Base-by-base conservation (phyloP, 2,329 filamentous ascomycete genomes). In the Trichophyton equinum region DNA sequence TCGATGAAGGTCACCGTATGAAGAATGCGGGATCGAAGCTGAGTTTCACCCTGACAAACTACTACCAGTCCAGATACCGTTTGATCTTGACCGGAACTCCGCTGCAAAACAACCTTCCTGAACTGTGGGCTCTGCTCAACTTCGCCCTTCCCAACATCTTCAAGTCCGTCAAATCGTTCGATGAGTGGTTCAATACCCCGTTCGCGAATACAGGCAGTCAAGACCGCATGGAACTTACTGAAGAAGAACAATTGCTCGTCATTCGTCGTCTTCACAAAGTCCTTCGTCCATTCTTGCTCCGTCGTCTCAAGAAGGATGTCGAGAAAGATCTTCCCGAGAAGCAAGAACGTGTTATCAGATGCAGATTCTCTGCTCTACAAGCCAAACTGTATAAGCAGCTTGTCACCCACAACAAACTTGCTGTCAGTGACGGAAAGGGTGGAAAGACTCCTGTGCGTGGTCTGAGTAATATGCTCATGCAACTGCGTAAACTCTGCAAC, bases 391-490 rank as follows among this genome's bases (percentile, higher is more conserved):
- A 99, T 82, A 95, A 95, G 78, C 94, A 99, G 73, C 91, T 99
- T 80, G 87, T 96, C 63, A 95, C 87, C 1, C 89, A 96, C 77
- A 95, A 97, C 77, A 92, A 88, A 73, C 86, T 99, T 71, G 86
- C 90, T 68, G 91, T 99, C 69, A 91, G 90, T 73, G 92, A 97
- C 71, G 91, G 89, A 70, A 96, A 96, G 77, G 91, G 91, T 64
- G 91, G 91, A 69, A 96, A 96, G 83, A 91, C 90, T 55, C 89
- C 88, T 67, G 88, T 95, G 76, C 90, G 91, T 71, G 94, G 94
- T 73, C 79, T 99, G 64, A 97, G 92, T 81, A 99, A 99, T 77
- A 99, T 99, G 91, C 89, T 99, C 64, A 99, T 99, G 94, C 94
- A 99, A 77, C 79, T 99, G 70, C 88, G 94, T 71, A 99, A 99